Conservation (phyloP, 2,329 filamentous ascomycete genomes). For the Penicillium polonicum region DNA sequence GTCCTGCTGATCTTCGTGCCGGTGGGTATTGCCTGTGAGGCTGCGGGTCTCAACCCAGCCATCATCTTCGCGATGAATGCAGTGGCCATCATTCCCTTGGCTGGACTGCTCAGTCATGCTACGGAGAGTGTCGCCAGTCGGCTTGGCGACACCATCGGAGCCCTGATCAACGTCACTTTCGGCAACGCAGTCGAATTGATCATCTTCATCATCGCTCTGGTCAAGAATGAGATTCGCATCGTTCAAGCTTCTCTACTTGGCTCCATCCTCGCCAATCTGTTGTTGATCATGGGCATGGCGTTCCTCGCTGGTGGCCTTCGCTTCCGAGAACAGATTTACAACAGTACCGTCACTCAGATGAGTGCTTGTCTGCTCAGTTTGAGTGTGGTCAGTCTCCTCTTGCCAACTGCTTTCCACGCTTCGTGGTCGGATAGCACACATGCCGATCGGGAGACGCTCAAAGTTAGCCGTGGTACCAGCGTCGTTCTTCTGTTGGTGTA, state of each 20-base stretch:
- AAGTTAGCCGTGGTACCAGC: slow-evolving; percentile 86
- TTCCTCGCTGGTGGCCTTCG: slow-evolving; percentile 84
- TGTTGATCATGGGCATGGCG: slow-evolving; percentile 88
- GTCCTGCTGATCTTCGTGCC: slow-evolving; percentile 45
- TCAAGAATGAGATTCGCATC: slow-evolving; percentile 82
- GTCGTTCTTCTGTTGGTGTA: slow-evolving; percentile 83
- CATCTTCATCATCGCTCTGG: slow-evolving; percentile 73
- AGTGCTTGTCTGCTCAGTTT: slow-evolving; percentile 88
- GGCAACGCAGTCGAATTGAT: slow-evolving; percentile 78
- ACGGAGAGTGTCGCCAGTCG: slow-evolving; percentile 72
- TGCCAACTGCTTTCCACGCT: slow-evolving; percentile 90
- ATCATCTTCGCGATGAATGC: slow-evolving; percentile 73
- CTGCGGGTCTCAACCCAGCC: slow-evolving; percentile 52
- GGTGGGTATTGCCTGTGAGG: slow-evolving; percentile 40
- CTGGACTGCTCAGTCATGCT: slow-evolving; percentile 68
- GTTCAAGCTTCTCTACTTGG: slow-evolving; percentile 88
- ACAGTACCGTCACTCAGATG: slow-evolving; percentile 94
- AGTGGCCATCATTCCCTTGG: slow-evolving; percentile 71
- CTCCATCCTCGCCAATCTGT: slow-evolving; percentile 82
- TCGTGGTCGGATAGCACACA: slow-evolving; percentile 65
- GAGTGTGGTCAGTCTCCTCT: slow-evolving; percentile 81
- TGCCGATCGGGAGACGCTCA: slow-evolving; percentile 71
- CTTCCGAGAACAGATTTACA: slow-evolving; percentile 92
- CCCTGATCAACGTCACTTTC: slow-evolving; percentile 73
- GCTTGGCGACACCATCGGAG: slow-evolving; percentile 71